Evolutionary conservation across 306 rosid genomes (phyloP), one percentile per base, ranked within the genome.

Genomic region (Cercis canadensis): DNA sequence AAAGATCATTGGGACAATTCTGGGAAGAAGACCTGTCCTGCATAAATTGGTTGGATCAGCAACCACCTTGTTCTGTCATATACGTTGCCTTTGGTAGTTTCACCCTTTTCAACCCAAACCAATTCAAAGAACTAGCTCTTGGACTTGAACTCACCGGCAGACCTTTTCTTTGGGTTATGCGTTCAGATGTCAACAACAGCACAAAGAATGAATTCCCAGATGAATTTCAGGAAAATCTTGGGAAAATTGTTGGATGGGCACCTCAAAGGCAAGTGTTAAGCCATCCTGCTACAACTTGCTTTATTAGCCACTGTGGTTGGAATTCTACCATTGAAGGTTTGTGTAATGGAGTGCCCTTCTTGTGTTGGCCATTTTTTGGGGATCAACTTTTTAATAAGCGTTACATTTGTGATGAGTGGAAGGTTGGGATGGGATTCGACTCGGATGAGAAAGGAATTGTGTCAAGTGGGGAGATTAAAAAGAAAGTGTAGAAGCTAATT

Each of bases 231-330:
- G 63, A 19, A 21, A 51, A 24, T 7, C 6, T 4, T 36, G 78
- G 67, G 9, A 15, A 56, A 21, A 40, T 72, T 19, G 55, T 78
- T 1, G 11, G 44, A 24, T 78, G 78, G 78, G 78, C 75, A 2
- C 70, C 82, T 5, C 29, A 78, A 7, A 39, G 13, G 11, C 59
- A 66, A 29, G 82, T 72, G 49, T 36, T 78, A 4, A 19, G 24
- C 8, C 78, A 78, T 44, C 78, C 75, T 51, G 47, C 78, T 5
- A 52, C 65, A 32, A 64, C 82, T 72, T 78, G 78, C 34, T 78
- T 78, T 51, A 3, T 78, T 6, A 58, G 78, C 21, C 82, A 78
- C 5, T 78, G 78, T 34, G 75, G 78, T 15, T 78, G 82, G 82
- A 72, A 72, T 17, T 78, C 78, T 9, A 33, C 41, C 2, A n/a